A percentile compares a stretch with the other conserved stretches of the same genome.
These are phyloP conservation scores for Russula dissimulans DNA, from an alignment of 768 basidiomycete genomes.

Conservation along the genomic window DNA sequence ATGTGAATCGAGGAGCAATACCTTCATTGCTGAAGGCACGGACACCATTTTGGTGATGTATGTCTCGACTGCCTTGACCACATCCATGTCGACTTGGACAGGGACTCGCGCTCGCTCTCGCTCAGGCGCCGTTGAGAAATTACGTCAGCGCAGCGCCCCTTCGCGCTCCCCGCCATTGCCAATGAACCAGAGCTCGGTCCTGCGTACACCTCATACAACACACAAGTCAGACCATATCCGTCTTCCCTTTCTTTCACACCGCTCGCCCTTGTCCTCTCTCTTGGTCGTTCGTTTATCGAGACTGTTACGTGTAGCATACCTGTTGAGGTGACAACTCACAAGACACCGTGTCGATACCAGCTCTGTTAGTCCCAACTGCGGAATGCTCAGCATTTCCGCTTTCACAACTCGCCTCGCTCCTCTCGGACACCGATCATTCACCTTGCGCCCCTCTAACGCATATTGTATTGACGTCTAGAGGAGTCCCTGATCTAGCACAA, in stretches of 20 bases:
- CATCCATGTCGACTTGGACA: conserved; percentile 56
- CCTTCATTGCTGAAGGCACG: conserved; percentile 86
- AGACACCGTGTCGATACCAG: background rate
- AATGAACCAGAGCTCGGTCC: no score
- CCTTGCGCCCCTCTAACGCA: no score
- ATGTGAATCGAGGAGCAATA: conserved; percentile 86
- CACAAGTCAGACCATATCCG: background rate
- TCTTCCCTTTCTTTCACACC: background rate
- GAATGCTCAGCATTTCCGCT: background rate
- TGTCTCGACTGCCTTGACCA: conserved; percentile 88
- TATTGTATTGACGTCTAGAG: background rate
- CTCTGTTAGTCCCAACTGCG: background rate
- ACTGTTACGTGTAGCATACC: background rate
- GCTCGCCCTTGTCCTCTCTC: background rate
- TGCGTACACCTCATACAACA: no score
- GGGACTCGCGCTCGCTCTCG: no score
- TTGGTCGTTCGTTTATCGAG: background rate
- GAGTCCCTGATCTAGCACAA: background rate
- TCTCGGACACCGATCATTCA: background rate
- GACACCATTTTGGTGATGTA: conserved; percentile 88
- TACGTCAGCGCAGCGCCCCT: background rate
- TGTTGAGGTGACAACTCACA: background rate
- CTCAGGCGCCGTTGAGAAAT: background rate
- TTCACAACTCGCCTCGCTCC: background rate
- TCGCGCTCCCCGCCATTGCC: no score